These are phyloP conservation scores for Nothophoma quercina DNA, from an alignment of 2,329 filamentous ascomycete genomes.

Conservation along the genomic window DNA sequence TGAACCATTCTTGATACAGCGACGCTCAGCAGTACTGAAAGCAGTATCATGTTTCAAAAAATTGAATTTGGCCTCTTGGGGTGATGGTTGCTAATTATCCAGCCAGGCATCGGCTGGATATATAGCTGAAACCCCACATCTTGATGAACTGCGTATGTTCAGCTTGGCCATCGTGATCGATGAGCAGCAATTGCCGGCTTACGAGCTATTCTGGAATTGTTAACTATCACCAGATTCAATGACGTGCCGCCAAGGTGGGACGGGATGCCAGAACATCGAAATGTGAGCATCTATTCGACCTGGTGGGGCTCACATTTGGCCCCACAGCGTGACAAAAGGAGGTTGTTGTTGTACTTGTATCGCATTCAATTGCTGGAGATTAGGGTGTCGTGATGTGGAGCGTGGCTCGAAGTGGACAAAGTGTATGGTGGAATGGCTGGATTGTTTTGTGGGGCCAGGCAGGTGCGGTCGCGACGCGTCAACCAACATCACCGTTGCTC, in stretches of 20 bases:
- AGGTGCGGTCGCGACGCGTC: too few species aligned
- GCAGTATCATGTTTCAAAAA: neutral
- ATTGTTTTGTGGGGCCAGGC: too few species aligned
- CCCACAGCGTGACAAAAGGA: too few species aligned
- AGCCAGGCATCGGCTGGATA: neutral
- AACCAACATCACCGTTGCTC: too few species aligned
- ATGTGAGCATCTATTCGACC: neutral
- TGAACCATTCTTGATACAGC: neutral
- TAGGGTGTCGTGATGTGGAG: too few species aligned
- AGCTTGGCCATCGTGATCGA: neutral
- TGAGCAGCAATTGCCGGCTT: too few species aligned
- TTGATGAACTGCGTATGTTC: neutral
- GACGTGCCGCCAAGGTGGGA: neutral
- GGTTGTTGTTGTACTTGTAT: too few species aligned
- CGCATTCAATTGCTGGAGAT: too few species aligned
- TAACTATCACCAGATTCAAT: neutral
- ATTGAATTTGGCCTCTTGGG: neutral
- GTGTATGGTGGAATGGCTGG: too few species aligned
- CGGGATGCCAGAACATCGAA: neutral
- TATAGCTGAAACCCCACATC: neutral
- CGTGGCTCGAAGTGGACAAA: too few species aligned
- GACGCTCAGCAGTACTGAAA: neutral
- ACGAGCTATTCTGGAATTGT: too few species aligned
- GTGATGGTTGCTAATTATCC: too few species aligned
- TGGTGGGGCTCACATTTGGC: neutral